Base-by-base conservation (phyloP, 495 filamentous ascomycete genomes). In the Podospora australis region DNA sequence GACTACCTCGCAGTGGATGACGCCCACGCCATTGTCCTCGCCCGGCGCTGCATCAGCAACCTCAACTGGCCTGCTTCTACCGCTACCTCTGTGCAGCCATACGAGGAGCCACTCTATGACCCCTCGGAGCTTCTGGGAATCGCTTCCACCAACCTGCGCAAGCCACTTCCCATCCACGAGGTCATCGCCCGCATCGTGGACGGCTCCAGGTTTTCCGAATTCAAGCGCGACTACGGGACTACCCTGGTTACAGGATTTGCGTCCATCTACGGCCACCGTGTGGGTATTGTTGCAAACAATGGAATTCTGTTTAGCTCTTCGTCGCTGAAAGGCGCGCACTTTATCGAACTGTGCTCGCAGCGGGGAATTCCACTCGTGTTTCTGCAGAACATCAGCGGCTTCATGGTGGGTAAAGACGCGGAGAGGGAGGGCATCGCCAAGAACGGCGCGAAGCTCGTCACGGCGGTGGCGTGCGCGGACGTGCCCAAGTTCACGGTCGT, bases 401-500 rank as follows among this genome's bases (percentile, higher is more conserved):
- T 98, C 74, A 98, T 98, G 92, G 92, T 98, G 10, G 92, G 92
- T 22, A 78, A 77, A 6, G 89, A 95, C 57, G 92, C 91, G 3
- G 92, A 98, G 66, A 83, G 82, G 34, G 92, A 89, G 43, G 92
- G 92, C 6, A 97, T 98, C 55, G 92, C 92, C 23, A 97, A 97
- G 76, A 95, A 98, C 60, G 92, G 92, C 34, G 92, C 92, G 0
- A 97, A 98, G 71, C 77, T 98, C 14, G 92, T 98, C 6, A 97
- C 90, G 6, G 92, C 92, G 2, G 94, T 97, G 3, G 87, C 90
- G 4, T 96, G 90, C 63, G 89, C 90, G 8, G 83, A 95, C 50
- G 92, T 97, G 29, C 94, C 92, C 52, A 98, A 98, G 65, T 92
- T 98, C 58, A 98, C 92, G 1, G 86, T 98, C 4, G 88, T 98